Evolutionary conservation across 2,329 filamentous ascomycete species (phyloP), one percentile per base, ranked within the genome.

Genomic region (Aureobasidium sp.): DNA sequence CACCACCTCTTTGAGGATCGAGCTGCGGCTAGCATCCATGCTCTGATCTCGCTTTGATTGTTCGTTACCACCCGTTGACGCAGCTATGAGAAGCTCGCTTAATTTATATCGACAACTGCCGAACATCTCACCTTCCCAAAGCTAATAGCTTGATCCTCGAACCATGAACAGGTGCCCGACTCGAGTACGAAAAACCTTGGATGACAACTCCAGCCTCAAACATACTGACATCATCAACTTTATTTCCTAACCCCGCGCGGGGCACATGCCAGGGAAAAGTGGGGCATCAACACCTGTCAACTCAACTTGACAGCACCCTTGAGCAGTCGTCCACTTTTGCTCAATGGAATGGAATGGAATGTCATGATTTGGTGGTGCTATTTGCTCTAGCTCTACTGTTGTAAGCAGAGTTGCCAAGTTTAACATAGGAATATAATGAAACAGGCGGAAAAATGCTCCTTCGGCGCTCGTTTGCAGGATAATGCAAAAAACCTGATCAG

Each of bases 71-170:
- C 14, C 29, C 55, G 36, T 48, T 48, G 6, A 36, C 34, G 29
- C 22, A n/a, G 42, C 22, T 36, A 5, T 11, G 8, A 11, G 12
- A 15, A 8, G 8, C 29, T 47, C 41, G 27, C 36, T 45, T 58
- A 58, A 58, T 58, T 7, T 58, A 58, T 48, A 17, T 39, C 7
- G 3, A n/a, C 20, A 58, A 58, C 31, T 58, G 55, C 55, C 55
- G 41, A 17, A n/a, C 20, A n/a, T 17, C 12, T 47, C 20, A 29
- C 29, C 55, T 36, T 47, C 55, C 34, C n/a, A 58, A 47, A 15
- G 15, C n/a, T n/a, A 27, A 15, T 37, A 39, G 39, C 42, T 48
- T 48, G 22, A 44, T n/a, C n/a, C 45, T 58, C 7, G 17, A 47
- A 37, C 12, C 31, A 29, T 58, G 42, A 27, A 27, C 12, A 34